Evolutionary conservation across 2,329 filamentous ascomycete species (phyloP), one percentile per base, ranked within the genome.

Genomic region (Boeremia exigua): DNA sequence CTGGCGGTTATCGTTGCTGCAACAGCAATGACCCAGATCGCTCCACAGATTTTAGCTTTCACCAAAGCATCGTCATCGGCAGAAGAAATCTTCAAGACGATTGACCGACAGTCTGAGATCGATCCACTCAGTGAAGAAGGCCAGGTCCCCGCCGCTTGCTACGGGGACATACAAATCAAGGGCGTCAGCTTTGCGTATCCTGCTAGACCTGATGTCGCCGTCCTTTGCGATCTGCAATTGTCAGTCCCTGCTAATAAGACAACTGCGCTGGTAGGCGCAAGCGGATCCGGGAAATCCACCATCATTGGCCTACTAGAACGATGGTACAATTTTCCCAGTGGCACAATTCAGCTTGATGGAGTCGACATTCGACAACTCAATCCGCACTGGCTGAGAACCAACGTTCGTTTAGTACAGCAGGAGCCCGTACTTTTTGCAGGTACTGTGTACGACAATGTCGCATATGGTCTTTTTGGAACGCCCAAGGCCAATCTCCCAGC

Each of bases 181-280:
- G 83, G 91, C 61, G 82, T 98, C 70, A 92, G 89, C 73, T 93
- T 96, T 75, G 93, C 96, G 64, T 98, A 99, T 69, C 95, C 95
- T 7, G 96, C 92, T 4, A 86, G 95, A 23, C 91, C 93, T 0
- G 92, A 97, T 67, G 91, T 96, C 6, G 84, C 86, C 2, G 90
- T 98, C 38, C 92, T 99, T 88, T 82, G 95, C 45, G 86, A 88
- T 60, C 88, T 98, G 39, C 89, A 81, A 47, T 83, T 99, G 1
- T 77, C 84, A 0, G 88, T 96, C 29, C 92, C 93, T 6, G 91
- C 93, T 4, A 92, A 92, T 27, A 96, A 96, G 77, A 92, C 90
- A 1, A 97, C 93, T 6, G 95, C 95, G 2, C 80, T 99, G 3
- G 95, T 99, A 7, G 95, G 95, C 51, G 90, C 94, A 0, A 97